Base-by-base conservation (phyloP, 306 rosid genomes). In the Prunus mira region DNA sequence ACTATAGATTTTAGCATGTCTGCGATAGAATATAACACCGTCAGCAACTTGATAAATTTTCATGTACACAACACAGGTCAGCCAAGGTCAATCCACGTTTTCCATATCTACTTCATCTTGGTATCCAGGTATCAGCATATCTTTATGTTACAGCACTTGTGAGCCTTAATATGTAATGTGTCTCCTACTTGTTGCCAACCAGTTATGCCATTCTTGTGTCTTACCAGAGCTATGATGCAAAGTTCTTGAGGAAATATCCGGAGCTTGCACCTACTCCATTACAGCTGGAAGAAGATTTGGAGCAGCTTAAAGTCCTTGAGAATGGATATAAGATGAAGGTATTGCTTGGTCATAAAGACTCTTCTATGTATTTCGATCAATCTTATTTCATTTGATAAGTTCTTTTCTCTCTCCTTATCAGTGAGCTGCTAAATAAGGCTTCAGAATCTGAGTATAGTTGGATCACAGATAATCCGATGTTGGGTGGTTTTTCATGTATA, bases 271-370 rank as follows among this genome's bases (percentile, higher is more conserved):
- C 95, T 19, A 89, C 97, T 67, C 90, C 91, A 1, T 81, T 88
- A 86, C 97, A 91, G 82, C 82, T 88, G 12, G 93, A 91, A 84
- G 97, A 91, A 79, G 97, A 91, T 79, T 79, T 91, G 81, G 97
- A 91, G 77, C 97, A 91, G 86, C 94, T 91, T 67, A 91, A 91
- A 81, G 91, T 91, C 82, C 89, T 91, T 50, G 97, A 91, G 84
- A 86, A 91, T 68, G 97, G 97, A 78, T 91, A 89, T 82, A 89
- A 86, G 83, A 91, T 91, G 94, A 91, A 91, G 97, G 97, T 91
- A 84, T 73, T 66, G 3, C 41, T 14, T 49, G 54, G 54, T 49
- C 43, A 6, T 38, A 38, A 38, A 38, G 43, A 38, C 43, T 38
- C 43, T 38, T 38, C 43, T 38, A 38, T 38, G 43, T 38, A 38